Conservation (phyloP, 148 eudicot genomes). For the Limonium bicolor region DNA sequence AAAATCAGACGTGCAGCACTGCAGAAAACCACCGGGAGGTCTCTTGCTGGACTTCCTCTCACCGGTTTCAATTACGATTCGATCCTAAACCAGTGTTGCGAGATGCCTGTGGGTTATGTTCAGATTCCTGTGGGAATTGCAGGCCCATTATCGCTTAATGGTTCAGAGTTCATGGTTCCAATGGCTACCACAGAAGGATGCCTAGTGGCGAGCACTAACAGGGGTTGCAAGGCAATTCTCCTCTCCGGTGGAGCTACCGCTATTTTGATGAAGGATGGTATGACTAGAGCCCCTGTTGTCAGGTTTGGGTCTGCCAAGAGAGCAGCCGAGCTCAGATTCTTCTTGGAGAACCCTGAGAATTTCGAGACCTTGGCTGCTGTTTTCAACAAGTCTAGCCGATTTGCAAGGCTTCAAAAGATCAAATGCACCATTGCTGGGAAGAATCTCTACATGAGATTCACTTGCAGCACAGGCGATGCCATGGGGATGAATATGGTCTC, state of each 20-base stretch:
- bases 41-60: slow-evolving; percentile 33
- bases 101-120: slow-evolving; percentile 68
- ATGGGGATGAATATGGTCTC: slow-evolving; percentile 94
- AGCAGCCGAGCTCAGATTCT: slow-evolving; percentile 57
- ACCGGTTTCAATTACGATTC: slow-evolving; percentile 51
- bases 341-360: slow-evolving; percentile 45
- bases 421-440: slow-evolving; percentile 68
- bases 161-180: slow-evolving; percentile 47
- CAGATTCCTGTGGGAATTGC: slow-evolving; percentile 75
- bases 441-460: slow-evolving; percentile 59
- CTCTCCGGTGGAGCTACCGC: slow-evolving; percentile 50
- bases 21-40: slow-evolving; percentile 40
- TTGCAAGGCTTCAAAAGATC: slow-evolving; percentile 53
- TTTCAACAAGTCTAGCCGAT: slow-evolving; percentile 61
- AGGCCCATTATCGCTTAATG: slow-evolving; percentile 54
- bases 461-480: slow-evolving; percentile 77
- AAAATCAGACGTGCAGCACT: slow-evolving; percentile 43
- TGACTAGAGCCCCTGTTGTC: slow-evolving; percentile 76
- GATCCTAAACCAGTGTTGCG: slow-evolving; percentile 69
- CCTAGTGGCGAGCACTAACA: slow-evolving; percentile 58
- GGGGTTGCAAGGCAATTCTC: slow-evolving; percentile 68
- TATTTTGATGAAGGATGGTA: slow-evolving; percentile 40
- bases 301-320: slow-evolving; percentile 45
- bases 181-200: slow-evolving; percentile 88
- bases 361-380: slow-evolving; percentile 37